Evolutionary conservation across 305 asterid genomes (phyloP).

Genomic region (Euphrasia arctica): DNA sequence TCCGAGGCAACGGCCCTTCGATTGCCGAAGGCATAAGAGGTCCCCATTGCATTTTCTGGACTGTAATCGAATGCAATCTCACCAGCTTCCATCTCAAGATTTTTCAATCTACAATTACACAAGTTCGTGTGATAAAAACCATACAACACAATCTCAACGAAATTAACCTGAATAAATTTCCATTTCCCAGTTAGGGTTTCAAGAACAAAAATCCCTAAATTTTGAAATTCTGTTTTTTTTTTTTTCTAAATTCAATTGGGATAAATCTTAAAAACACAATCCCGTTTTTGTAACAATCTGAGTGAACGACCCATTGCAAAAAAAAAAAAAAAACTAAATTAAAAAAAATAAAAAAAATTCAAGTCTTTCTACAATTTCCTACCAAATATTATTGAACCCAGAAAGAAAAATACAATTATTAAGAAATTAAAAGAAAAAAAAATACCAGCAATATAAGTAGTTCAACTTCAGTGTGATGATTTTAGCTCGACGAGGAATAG

Average conservation of each 20-base stretch:
- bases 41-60: conserved; percentile 17
- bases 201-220: conserved; percentile 4
- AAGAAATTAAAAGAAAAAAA: background rate
- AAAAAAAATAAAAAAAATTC: too few relatives aligned
- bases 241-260: background rate
- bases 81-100: conserved; percentile 40
- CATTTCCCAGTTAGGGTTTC: conserved; percentile 4
- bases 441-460: conserved; percentile 17
- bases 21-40: conserved; percentile 18
- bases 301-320: background rate
- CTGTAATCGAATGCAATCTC: conserved; percentile 27
- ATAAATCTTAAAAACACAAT: too few relatives aligned
- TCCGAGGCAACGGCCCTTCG: conserved; percentile 28
- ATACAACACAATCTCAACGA: conserved; percentile 5
- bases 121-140: conserved; percentile 13
- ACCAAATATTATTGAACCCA: background rate
- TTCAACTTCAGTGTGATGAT: conserved; percentile 4
- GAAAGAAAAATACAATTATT: background rate
- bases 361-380: background rate
- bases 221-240: background rate
- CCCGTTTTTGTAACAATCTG: background rate
- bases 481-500: background rate
- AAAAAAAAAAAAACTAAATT: too few relatives aligned
- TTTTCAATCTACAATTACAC: background rate
- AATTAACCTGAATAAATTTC: conserved; percentile 1